These are phyloP conservation scores for Suhomyces sp. DNA, from an alignment of 805 yeast species.

Conservation along the genomic window DNA sequence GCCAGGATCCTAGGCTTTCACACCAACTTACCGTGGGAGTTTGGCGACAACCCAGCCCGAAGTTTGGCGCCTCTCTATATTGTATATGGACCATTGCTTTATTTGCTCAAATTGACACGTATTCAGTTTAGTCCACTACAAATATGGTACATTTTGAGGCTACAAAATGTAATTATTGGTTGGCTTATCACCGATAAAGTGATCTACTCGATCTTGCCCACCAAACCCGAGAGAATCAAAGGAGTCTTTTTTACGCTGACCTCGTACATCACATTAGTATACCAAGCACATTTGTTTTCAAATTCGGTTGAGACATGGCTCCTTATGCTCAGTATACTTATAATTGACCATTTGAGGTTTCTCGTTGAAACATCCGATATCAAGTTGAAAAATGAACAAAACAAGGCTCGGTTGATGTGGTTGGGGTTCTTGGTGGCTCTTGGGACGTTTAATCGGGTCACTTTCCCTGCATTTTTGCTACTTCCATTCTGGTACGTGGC, in stretches of 20 bases:
- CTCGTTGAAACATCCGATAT: conserved; percentile 1
- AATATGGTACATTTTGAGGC: conserved; percentile 52
- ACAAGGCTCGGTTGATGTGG: conserved; percentile 11
- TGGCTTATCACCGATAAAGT: conserved; percentile 41
- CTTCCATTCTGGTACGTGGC: conserved; percentile 55
- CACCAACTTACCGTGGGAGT: conserved; percentile 80
- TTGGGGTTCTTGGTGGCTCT: conserved; percentile 53
- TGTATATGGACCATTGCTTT: conserved; percentile 65
- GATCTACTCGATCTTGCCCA: conserved; percentile 46
- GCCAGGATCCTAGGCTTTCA: conserved; percentile 43
- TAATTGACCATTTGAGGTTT: conserved; percentile 44
- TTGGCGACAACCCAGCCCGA: conserved; percentile 58
- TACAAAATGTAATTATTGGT: conserved; percentile 42
- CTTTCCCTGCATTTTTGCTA: conserved; percentile 72
- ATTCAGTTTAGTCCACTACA: conserved; percentile 45
- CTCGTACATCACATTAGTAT: conserved; percentile 69
- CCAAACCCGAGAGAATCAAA: conserved; percentile 48
- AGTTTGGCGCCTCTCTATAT: conserved; percentile 68
- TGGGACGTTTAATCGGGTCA: conserved; percentile 82
- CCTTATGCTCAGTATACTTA: conserved; percentile 47
- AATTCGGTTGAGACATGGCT: conserved; percentile 74
- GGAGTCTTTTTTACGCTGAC: conserved; percentile 51
- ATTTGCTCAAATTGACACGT: conserved; percentile 27
- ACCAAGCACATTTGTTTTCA: conserved; percentile 87
- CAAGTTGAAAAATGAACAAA: neutral